These are phyloP conservation scores for Cutaneotrichosporon cavernicola DNA, from an alignment of 1,284 basidiomycete species.

Conservation along the genomic window DNA sequence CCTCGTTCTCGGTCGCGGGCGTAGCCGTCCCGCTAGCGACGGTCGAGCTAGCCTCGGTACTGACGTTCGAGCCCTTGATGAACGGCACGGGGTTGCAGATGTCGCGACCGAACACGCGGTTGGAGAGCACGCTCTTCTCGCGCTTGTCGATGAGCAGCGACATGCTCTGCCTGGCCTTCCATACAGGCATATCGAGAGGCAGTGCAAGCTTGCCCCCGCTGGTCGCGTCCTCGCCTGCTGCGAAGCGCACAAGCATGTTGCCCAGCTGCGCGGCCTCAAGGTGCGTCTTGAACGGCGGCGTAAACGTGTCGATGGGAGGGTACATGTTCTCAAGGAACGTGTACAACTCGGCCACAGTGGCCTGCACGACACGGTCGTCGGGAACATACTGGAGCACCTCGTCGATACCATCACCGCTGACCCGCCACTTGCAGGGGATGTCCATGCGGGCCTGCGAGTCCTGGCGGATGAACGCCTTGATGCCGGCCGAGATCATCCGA, in stretches of 20 bases:
- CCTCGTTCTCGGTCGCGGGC: conserved; percentile 22
- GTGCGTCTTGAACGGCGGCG: conserved; percentile 58
- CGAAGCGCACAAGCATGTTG: conserved; percentile 70
- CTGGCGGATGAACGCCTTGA: conserved; percentile 67
- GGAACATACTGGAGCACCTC: conserved; percentile 78
- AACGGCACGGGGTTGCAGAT: conserved; percentile 41
- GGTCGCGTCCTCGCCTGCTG: conserved; percentile 55
- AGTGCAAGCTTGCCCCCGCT: conserved; percentile 65
- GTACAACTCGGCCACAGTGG: conserved; percentile 63
- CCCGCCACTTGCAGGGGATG: conserved; percentile 60
- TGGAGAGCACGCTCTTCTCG: conserved; percentile 64
- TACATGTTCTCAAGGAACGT: conserved; percentile 72
- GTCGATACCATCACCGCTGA: conserved; percentile 80
- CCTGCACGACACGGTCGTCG: conserved; percentile 63
- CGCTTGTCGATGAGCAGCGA: conserved; percentile 92
- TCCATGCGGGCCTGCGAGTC: conserved; percentile 55
- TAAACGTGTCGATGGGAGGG: conserved; percentile 67
- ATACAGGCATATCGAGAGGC: conserved; percentile 78
- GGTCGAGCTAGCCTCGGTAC: conserved; percentile 11
- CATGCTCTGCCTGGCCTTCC: conserved; percentile 83
- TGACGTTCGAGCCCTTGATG: conserved; percentile 14
- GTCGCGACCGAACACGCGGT: conserved; percentile 48
- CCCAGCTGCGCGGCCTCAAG: conserved; percentile 55
- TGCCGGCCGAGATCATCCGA: conserved; percentile 85
- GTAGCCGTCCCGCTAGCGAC: conserved; percentile 10